A percentile compares a stretch with the other conserved stretches of the same genome.
Conservation (phyloP, 2,329 filamentous ascomycete genomes). For the Beauveria medogensis region DNA sequence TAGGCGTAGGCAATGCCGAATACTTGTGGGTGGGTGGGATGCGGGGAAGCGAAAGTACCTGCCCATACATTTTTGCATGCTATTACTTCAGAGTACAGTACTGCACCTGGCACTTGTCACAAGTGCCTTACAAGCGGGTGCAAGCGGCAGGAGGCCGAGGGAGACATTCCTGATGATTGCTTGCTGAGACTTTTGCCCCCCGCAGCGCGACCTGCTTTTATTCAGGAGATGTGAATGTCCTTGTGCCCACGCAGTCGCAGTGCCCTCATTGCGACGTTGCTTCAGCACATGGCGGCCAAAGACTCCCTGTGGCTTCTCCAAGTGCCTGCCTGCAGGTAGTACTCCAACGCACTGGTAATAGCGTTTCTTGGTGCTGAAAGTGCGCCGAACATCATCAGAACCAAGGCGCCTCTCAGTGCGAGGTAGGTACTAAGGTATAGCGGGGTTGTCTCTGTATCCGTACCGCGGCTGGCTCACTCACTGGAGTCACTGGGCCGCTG, state of each 20-base stretch:
- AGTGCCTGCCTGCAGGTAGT: no score
- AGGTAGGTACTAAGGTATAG: no score
- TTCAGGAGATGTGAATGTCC: neutral
- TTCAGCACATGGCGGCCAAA: no score
- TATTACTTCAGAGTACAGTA: no score
- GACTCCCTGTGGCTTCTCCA: no score
- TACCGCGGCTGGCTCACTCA: neutral
- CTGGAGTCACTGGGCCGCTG: neutral
- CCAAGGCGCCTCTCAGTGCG: neutral
- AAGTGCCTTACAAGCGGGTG: neutral
- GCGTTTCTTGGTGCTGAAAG: neutral
- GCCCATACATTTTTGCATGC: no score
- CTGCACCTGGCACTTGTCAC: neutral
- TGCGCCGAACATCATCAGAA: neutral
- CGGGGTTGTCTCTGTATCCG: conserved; percentile 2
- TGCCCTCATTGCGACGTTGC: no score
- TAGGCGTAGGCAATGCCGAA: neutral
- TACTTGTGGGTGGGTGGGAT: neutral
- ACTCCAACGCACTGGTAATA: no score
- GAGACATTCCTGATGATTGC: conserved; percentile 3
- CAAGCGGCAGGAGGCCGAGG: neutral
- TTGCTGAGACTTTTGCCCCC: conserved; percentile 7
- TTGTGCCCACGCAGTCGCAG: no score
- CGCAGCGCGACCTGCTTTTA: neutral
- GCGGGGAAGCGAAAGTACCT: conserved; percentile 2